These are phyloP conservation scores for Articulospora tetracladia DNA, from an alignment of 495 filamentous ascomycete species.

Conservation along the genomic window DNA sequence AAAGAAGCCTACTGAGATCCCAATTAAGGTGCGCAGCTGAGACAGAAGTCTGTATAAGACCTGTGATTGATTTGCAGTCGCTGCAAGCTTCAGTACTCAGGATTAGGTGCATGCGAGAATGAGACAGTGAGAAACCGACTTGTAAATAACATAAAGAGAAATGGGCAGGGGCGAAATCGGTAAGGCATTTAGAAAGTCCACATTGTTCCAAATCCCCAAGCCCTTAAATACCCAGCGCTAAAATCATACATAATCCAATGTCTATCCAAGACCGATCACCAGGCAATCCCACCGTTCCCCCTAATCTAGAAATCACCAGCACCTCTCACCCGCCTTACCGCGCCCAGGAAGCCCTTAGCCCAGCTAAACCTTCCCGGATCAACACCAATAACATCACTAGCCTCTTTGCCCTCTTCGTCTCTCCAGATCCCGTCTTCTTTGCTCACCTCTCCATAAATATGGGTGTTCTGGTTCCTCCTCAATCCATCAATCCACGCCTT, in stretches of 20 bases:
- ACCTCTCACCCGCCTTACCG: constrained; percentile 57
- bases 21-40: too few relatives aligned
- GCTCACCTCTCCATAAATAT: constrained; percentile 52
- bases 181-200: too few relatives aligned
- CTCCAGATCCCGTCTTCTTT: constrained; percentile 57
- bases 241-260: background rate
- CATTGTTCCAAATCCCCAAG: too few relatives aligned
- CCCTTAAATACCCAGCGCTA: background rate
- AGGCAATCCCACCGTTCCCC: too few relatives aligned
- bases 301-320: background rate
- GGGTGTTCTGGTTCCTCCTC: constrained; percentile 67
- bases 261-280: background rate
- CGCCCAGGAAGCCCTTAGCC: constrained; percentile 59
- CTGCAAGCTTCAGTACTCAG: too few relatives aligned
- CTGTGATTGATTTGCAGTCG: too few relatives aligned
- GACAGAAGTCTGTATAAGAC: too few relatives aligned
- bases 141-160: too few relatives aligned
- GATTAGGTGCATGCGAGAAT: too few relatives aligned
- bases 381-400: constrained; percentile 54
- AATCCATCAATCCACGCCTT: constrained; percentile 58
- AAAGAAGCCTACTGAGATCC: too few relatives aligned
- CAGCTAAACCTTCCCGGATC: constrained; percentile 56
- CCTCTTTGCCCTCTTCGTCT: constrained; percentile 51
- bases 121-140: too few relatives aligned
- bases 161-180: too few relatives aligned